Conservation (phyloP, 2,329 filamentous ascomycete species). For the Neodidymelliopsis sp. region DNA sequence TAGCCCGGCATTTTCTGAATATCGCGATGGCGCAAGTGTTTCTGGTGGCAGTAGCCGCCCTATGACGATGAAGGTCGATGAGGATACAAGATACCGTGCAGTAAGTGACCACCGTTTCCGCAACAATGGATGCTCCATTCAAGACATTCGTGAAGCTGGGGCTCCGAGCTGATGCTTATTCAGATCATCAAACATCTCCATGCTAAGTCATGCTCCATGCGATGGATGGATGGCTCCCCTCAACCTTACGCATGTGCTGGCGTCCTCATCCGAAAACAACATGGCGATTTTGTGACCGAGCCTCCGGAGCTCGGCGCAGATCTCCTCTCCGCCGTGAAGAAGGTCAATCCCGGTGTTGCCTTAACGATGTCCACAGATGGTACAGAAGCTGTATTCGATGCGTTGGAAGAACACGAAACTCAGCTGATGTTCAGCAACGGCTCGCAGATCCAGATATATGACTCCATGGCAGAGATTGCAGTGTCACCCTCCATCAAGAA, state of each 20-base stretch:
- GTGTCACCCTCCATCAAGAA: conserved; percentile 75
- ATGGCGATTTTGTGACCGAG: conserved; percentile 70
- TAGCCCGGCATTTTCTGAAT: background rate
- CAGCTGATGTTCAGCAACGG: conserved; percentile 70
- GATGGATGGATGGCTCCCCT: conserved; percentile 28
- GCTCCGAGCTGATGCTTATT: background rate
- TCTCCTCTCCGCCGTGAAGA: conserved; percentile 54
- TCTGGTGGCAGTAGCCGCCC: background rate
- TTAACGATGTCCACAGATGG: conserved; percentile 60
- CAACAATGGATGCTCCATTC: background rate
- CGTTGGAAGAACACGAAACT: conserved; percentile 51
- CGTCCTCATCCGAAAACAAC: conserved; percentile 72
- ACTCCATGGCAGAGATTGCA: conserved; percentile 74
- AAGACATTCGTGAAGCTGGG: background rate
- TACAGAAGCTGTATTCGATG: conserved; percentile 55
- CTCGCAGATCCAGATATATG: conserved; percentile 77
- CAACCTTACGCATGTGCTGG: conserved; percentile 57
- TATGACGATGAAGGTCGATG: background rate
- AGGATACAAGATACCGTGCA: background rate
- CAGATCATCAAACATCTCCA: conserved; percentile 42
- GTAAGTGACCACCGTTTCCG: background rate
- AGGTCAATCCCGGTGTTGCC: conserved; percentile 57
- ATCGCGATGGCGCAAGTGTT: background rate
- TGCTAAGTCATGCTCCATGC: conserved; percentile 33
- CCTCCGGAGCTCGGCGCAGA: conserved; percentile 50